Evolutionary conservation across 1,284 basidiomycete species (phyloP), one percentile per base, ranked within the genome.

Genomic region (Malassezia furfur): DNA sequence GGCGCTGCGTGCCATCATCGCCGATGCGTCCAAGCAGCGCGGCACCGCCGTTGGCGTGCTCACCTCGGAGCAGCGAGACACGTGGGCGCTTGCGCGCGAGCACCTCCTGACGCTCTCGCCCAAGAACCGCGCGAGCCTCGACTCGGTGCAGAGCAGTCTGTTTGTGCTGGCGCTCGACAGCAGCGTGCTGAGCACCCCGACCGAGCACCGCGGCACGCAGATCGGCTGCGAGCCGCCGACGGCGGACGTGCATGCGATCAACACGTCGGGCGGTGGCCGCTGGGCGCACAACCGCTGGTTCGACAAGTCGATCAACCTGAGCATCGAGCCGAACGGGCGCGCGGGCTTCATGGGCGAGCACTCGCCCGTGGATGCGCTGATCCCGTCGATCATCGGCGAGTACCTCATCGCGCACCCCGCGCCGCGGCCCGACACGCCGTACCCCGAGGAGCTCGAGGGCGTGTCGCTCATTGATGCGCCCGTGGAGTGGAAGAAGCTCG

Each of bases 291-390:
- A 96, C 71, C 81, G 93, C 43, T 96, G 90, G 83, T 89, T 86
- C 75, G 93, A 98, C 79, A 96, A 96, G 78, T 81, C 86, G 2
- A 81, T 87, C 40, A 84, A 84, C 6, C 77, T 96, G 54, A 81
- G 87, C 45, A 84, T 96, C 38, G 91, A 96, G 76, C 84, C 85
- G 12, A 88, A 85, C 60, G 85, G 86, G 1, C 83, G 88, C 39
- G 87, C 88, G 3, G 88, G 88, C 36, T 85, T 88, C 52, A 84
- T 84, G 69, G 93, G 93, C 28, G 93, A 96, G 77, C 91, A 96
- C 76, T 88, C 88, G 3, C 86, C 88, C 0, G 85, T 86, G 54
- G 93, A 96, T 64, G 91, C 91, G 1, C 79, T 96, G 10, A 84
- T 94, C 46, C 91, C 91, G 0, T 88, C 87, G 62, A 86, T 91